phyloP scores from a whole-genome alignment of 2,329 filamentous ascomycete species.

The Pleoardoris graminearum region DNA sequence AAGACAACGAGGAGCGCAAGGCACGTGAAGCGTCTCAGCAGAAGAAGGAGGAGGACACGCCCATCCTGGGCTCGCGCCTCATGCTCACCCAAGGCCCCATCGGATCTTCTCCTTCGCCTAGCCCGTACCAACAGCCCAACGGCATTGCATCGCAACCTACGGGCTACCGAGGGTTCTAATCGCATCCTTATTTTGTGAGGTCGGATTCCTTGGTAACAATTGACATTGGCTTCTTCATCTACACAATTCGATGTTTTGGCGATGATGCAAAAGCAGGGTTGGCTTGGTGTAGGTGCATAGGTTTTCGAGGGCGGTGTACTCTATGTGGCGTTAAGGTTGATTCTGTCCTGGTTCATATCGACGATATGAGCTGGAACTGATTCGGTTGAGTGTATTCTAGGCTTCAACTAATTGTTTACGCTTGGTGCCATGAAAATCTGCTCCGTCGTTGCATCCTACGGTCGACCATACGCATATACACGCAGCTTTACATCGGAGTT shows the following conservation, averaged over 20 bases:
- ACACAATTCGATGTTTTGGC: conserved; percentile 31
- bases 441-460: neutral
- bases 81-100: conserved; percentile 93
- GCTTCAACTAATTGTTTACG: conserved; percentile 20
- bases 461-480: too few relatives aligned
- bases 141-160: conserved; percentile 89
- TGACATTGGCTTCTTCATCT: conserved; percentile 20
- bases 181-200: neutral
- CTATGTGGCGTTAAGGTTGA: conserved; percentile 35
- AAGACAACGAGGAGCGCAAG: conserved; percentile 95
- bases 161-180: conserved; percentile 51
- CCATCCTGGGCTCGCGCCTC: conserved; percentile 86
- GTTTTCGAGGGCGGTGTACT: conserved; percentile 28
- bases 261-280: conserved; percentile 29
- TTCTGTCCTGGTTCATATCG: conserved; percentile 17
- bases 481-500: too few relatives aligned
- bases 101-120: conserved; percentile 61
- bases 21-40: conserved; percentile 70
- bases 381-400: conserved; percentile 32
- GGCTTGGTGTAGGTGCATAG: conserved; percentile 17
- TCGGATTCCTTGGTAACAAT: neutral
- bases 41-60: conserved; percentile 90
- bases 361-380: conserved; percentile 18
- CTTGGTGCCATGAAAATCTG: too few relatives aligned
- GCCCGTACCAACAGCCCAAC: conserved; percentile 77